Evolutionary conservation across 805 yeast genomes (phyloP).

Genomic region (Ogataea nitratoaversa): DNA sequence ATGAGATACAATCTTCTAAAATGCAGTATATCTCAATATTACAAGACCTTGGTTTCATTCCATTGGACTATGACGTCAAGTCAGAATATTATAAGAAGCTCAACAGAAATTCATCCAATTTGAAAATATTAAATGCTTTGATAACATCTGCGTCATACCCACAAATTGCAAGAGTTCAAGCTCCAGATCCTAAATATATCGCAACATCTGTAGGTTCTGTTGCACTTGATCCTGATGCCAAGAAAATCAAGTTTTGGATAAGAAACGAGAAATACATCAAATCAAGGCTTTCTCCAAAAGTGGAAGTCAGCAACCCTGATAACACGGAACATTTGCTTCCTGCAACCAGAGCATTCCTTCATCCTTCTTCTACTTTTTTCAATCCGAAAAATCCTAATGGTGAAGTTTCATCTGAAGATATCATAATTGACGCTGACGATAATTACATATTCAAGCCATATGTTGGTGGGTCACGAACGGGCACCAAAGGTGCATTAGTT

Average conservation of each 20-base stretch:
- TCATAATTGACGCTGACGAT: slow-evolving; percentile 26
- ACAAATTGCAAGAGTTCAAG: slow-evolving; percentile 71
- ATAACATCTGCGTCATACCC: slow-evolving; percentile 83
- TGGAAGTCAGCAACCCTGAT: neutral
- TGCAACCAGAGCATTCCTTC: slow-evolving; percentile 71
- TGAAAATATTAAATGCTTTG: slow-evolving; percentile 55
- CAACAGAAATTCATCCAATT: slow-evolving; percentile 50
- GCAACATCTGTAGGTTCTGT: slow-evolving; percentile 74
- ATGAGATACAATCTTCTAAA: slow-evolving; percentile 68
- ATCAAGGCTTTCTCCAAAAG: slow-evolving; percentile 8
- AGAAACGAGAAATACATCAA: slow-evolving; percentile 52
- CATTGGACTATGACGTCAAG: slow-evolving; percentile 40
- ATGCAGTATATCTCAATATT: slow-evolving; percentile 67
- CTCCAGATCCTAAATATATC: slow-evolving; percentile 75
- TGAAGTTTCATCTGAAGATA: slow-evolving; percentile 14
- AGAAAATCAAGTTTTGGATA: slow-evolving; percentile 66
- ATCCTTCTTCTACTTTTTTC: slow-evolving; percentile 80
- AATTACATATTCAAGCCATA: slow-evolving; percentile 39
- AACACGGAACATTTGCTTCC: slow-evolving; percentile 35
- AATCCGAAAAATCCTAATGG: slow-evolving; percentile 27
- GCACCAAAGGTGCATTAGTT: slow-evolving; percentile 34
- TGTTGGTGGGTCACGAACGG: slow-evolving; percentile 5
- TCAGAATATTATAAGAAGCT: slow-evolving; percentile 23
- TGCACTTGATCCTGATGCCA: slow-evolving; percentile 81
- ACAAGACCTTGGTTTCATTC: slow-evolving; percentile 74